These are phyloP conservation scores for Nadsonia starkeyi-henricii DNA, from an alignment of 1,139 yeast species.

Conservation along the genomic window DNA sequence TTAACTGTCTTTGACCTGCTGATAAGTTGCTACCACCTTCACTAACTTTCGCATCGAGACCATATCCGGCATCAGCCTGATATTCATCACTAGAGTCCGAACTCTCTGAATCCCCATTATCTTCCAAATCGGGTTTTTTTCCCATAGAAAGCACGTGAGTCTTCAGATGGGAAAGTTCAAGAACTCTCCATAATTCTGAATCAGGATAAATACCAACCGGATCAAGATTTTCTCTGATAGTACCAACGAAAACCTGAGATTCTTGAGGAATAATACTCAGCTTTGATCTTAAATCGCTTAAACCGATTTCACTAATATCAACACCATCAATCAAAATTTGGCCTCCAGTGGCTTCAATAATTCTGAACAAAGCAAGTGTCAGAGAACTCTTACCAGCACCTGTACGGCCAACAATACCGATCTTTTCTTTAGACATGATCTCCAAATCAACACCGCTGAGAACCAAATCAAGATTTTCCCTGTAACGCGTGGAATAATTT, in stretches of 20 bases:
- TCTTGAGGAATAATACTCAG: slow-evolving; percentile 66
- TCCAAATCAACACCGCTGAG: slow-evolving; percentile 38
- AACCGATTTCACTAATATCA: slow-evolving; percentile 44
- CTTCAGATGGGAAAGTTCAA: slow-evolving; percentile 73
- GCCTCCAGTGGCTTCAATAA: slow-evolving; percentile 53
- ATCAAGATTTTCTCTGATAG: slow-evolving; percentile 51
- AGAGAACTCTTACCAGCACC: slow-evolving; percentile 77
- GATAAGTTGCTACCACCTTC: slow-evolving; percentile 68
- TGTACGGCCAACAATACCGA: slow-evolving; percentile 76
- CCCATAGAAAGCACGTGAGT: slow-evolving; percentile 51
- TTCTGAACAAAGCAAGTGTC: slow-evolving; percentile 57
- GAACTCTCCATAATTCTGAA: slow-evolving; percentile 48
- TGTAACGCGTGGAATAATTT: slow-evolving; percentile 51
- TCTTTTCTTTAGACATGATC: slow-evolving; percentile 47
- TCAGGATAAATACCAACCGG: slow-evolving; percentile 42
- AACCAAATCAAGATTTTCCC: slow-evolving; percentile 41
- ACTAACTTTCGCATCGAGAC: slow-evolving; percentile 30
- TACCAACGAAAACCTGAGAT: slow-evolving; percentile 56
- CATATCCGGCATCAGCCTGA: slow-evolving; percentile 13
- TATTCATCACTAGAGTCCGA: slow-evolving; percentile 5
- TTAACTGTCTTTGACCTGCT: slow-evolving; percentile 63
- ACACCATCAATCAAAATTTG: slow-evolving; percentile 41
- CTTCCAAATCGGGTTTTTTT: slow-evolving; percentile 5
- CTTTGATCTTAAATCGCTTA: slow-evolving; percentile 41
- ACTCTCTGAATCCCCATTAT: not conserved